Evolutionary conservation across 192 early-diverging fungal genomes (phyloP).

Genomic region (Thoreauomyces humboldtii): DNA sequence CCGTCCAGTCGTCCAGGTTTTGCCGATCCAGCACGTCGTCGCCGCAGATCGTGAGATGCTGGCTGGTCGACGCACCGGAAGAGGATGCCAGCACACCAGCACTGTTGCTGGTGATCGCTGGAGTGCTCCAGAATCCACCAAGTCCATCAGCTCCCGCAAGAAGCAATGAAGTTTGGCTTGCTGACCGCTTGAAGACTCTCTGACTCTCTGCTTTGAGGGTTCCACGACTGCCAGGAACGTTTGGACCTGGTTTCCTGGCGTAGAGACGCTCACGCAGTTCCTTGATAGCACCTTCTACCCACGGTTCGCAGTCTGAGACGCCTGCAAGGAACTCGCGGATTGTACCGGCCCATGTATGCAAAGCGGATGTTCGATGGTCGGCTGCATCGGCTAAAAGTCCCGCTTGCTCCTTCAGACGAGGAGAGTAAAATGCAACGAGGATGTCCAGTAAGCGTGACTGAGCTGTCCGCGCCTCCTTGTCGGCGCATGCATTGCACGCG

Average conservation of each 20-base stretch:
- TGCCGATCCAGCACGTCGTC: background rate
- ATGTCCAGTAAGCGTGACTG: background rate
- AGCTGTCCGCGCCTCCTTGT: too few relatives aligned
- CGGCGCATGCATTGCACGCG: background rate
- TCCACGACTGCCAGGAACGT: background rate
- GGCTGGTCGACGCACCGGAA: background rate
- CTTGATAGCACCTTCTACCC: background rate
- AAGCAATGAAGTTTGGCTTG: background rate
- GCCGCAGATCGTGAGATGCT: slow-evolving; percentile 10
- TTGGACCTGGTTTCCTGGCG: background rate
- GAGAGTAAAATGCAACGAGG: background rate
- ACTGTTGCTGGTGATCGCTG: too few relatives aligned
- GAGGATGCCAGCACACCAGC: too few relatives aligned
- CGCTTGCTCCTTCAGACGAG: background rate
- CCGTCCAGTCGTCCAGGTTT: slow-evolving; percentile 12
- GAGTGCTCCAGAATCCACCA: too few relatives aligned
- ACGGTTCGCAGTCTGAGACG: slow-evolving; percentile 7
- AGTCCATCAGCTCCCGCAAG: background rate
- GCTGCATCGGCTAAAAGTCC: background rate
- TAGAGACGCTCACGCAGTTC: slow-evolving; percentile 22
- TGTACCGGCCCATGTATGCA: background rate
- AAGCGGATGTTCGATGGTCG: background rate
- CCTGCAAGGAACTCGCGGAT: background rate
- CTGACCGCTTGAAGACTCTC: background rate
- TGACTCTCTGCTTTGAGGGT: background rate